Conservation (phyloP, 140 eudicot genomes). For the Stevia rebaudiana region DNA sequence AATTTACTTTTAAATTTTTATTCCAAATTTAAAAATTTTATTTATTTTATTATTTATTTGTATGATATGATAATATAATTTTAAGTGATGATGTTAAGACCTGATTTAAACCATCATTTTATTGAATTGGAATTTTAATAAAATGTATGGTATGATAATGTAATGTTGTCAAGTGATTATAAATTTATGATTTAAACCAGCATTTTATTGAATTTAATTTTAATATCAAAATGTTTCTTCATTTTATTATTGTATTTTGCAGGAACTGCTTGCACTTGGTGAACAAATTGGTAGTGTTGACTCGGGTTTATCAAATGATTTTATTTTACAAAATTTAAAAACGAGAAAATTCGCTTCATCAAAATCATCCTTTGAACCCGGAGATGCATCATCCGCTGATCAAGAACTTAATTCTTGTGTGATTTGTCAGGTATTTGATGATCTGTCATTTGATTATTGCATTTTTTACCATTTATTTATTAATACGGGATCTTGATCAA, state of each 20-base stretch:
- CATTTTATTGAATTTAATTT: neutral
- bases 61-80: no score
- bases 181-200: neutral
- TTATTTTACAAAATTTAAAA: constrained; percentile 44
- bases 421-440: constrained; percentile 78
- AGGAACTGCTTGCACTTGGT: constrained; percentile 99
- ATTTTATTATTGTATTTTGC: constrained; percentile 24
- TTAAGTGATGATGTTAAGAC: no score
- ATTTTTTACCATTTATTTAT: neutral
- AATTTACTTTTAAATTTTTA: no score
- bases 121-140: neutral
- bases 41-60: no score
- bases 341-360: constrained; percentile 37
- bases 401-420: constrained; percentile 64
- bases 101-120: neutral
- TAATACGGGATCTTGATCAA: neutral
- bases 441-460: neutral
- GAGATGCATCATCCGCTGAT: constrained; percentile 39
- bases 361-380: constrained; percentile 31
- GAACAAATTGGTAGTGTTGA: constrained; percentile 82
- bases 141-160: no score
- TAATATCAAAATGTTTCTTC: neutral
- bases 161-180: no score
- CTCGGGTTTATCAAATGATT: constrained; percentile 69
- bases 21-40: no score